Evolutionary conservation across 306 rosid species (phyloP).

Genomic region (Cucurbita moschata): DNA sequence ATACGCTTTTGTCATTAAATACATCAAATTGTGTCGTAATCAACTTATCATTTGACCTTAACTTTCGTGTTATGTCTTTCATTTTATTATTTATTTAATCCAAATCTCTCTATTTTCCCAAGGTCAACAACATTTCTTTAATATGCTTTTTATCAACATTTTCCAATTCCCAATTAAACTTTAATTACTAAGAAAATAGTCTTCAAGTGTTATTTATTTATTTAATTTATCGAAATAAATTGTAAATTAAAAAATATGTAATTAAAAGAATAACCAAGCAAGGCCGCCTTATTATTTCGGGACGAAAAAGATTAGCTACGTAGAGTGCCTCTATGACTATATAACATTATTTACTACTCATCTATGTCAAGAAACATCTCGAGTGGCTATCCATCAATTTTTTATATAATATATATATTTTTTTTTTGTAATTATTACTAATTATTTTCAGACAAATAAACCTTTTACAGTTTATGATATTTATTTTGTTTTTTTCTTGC

Average conservation of each 20-base stretch:
- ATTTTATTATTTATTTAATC: background rate
- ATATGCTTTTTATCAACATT: background rate
- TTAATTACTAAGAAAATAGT: too few species aligned
- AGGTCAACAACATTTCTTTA: background rate
- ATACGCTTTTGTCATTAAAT: slow-evolving; percentile 7
- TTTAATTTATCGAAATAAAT: background rate
- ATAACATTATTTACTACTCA: background rate
- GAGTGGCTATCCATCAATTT: background rate
- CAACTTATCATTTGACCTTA: slow-evolving; percentile 4
- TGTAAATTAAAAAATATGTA: background rate
- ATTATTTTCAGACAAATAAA: background rate
- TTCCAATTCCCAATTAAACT: background rate
- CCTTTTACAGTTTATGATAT: background rate
- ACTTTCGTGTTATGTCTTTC: slow-evolving; percentile 1
- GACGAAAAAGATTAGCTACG: background rate
- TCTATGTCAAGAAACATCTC: background rate
- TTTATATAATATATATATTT: background rate
- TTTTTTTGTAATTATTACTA: background rate
- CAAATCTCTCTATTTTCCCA: background rate
- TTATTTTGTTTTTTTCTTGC: background rate
- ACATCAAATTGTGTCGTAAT: slow-evolving; percentile 6
- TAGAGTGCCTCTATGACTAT: background rate
- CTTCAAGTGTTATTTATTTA: too few species aligned
- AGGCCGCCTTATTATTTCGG: background rate
- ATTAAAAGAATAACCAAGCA: background rate